Evolutionary conservation across 257 asterid genomes (phyloP).

Genomic region (Salvia hispanica): DNA sequence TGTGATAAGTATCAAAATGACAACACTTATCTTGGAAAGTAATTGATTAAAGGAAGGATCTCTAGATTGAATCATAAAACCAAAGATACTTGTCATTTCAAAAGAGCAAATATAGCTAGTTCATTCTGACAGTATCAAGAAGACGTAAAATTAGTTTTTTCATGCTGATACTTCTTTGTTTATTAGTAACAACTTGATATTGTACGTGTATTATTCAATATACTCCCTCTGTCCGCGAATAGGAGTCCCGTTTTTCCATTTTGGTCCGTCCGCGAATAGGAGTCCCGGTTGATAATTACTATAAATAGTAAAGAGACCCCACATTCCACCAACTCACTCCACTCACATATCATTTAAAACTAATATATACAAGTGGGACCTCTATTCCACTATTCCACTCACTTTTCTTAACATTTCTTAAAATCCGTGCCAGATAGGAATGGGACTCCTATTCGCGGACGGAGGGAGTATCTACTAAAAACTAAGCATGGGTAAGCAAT

Average conservation of each 20-base stretch:
- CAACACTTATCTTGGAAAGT: slow-evolving; percentile 7
- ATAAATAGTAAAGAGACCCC: too few relatives aligned
- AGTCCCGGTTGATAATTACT: too few relatives aligned
- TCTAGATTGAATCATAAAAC: neutral
- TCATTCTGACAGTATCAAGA: slow-evolving; percentile 6
- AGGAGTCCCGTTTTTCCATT: too few relatives aligned
- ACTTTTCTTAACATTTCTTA: too few relatives aligned
- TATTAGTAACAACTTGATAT: neutral
- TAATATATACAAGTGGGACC: too few relatives aligned
- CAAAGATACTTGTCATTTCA: neutral
- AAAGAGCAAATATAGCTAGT: neutral
- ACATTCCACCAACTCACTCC: too few relatives aligned
- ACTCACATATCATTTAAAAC: too few relatives aligned
- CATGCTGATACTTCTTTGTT: neutral
- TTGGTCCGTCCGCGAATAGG: too few relatives aligned
- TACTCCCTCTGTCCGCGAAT: too few relatives aligned
- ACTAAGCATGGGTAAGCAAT: neutral
- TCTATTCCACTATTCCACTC: too few relatives aligned
- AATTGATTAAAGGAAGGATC: slow-evolving; percentile 16
- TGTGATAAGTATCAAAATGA: slow-evolving; percentile 20
- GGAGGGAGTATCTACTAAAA: neutral
- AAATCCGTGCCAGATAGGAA: too few relatives aligned
- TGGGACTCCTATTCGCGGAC: too few relatives aligned
- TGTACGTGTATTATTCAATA: neutral
- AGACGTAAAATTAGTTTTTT: neutral